A percentile compares a stretch with the other conserved stretches of the same genome.
Evolutionary conservation across 2,329 filamentous ascomycete species (phyloP).

Genomic region (Byssoonygena ceratinophila): DNA sequence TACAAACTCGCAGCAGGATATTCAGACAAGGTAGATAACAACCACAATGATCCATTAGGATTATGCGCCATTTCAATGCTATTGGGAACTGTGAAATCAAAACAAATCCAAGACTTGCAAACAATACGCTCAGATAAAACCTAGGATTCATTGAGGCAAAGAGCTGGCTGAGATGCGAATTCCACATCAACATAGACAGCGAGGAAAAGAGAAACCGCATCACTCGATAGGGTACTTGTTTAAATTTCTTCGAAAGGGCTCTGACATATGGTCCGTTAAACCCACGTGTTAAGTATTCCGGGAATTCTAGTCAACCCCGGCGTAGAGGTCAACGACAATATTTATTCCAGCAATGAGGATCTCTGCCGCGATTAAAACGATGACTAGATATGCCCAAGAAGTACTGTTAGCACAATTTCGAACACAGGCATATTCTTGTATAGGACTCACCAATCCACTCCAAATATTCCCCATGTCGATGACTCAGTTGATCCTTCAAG

Average conservation of each 20-base stretch:
- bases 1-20: too few species aligned
- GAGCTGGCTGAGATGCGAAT: background rate
- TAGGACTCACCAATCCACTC: slow-evolving; percentile 72
- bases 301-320: slow-evolving; percentile 45
- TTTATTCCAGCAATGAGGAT: slow-evolving; percentile 88
- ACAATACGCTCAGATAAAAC: background rate
- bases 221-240: too few species aligned
- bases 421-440: background rate
- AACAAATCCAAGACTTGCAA: background rate
- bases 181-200: background rate
- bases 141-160: background rate
- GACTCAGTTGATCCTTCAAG: slow-evolving; percentile 87
- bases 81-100: background rate
- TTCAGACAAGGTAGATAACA: too few species aligned
- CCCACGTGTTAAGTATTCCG: background rate
- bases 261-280: background rate
- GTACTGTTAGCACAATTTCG: background rate
- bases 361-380: slow-evolving; percentile 88
- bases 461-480: slow-evolving; percentile 79
- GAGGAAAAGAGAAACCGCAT: background rate
- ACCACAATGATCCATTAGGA: too few species aligned
- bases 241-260: background rate
- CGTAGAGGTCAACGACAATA: slow-evolving; percentile 88
- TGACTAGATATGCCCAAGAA: slow-evolving; percentile 48
- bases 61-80: background rate